phyloP scores from a whole-genome alignment of 805 yeast genomes.

The Candida succiphila region DNA sequence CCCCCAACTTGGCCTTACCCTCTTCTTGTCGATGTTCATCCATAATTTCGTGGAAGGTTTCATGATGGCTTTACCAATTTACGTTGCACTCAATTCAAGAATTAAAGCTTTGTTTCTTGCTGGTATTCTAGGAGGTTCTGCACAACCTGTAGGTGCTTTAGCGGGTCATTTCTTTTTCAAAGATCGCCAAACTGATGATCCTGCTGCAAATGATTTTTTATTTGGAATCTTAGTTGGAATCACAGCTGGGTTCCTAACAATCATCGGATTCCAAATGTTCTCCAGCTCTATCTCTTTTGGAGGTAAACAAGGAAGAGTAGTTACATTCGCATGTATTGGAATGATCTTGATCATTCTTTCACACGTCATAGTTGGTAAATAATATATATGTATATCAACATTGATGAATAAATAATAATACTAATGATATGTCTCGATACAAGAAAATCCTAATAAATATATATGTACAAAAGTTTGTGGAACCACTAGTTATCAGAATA shows the following conservation, averaged over 20 bases:
- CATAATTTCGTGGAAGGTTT: conserved; percentile 95
- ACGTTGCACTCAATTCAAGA: conserved; percentile 59
- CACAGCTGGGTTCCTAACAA: conserved; percentile 77
- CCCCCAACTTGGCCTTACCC: conserved; percentile 62
- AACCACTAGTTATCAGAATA: too few relatives aligned
- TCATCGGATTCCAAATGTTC: conserved; percentile 80
- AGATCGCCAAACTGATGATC: conserved; percentile 23
- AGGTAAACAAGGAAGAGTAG: conserved; percentile 51
- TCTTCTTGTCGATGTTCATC: conserved; percentile 74
- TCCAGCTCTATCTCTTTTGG: conserved; percentile 76
- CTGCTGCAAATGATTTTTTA: conserved; percentile 28
- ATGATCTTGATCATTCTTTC: neutral
- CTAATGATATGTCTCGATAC: too few relatives aligned
- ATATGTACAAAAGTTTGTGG: too few relatives aligned
- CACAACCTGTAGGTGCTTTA: conserved; percentile 87
- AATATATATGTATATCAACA: too few relatives aligned
- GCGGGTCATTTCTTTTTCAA: conserved; percentile 48
- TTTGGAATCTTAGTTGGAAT: conserved; percentile 60
- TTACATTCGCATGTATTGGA: conserved; percentile 27
- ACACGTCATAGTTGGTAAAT: too few relatives aligned
- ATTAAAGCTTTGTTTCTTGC: conserved; percentile 55
- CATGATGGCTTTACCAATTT: conserved; percentile 85
- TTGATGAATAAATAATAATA: too few relatives aligned
- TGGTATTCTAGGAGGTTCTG: conserved; percentile 64
- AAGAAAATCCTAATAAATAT: too few relatives aligned